Base-by-base conservation (phyloP, 2,329 filamentous ascomycete genomes). In the Trichoderma gracile region DNA sequence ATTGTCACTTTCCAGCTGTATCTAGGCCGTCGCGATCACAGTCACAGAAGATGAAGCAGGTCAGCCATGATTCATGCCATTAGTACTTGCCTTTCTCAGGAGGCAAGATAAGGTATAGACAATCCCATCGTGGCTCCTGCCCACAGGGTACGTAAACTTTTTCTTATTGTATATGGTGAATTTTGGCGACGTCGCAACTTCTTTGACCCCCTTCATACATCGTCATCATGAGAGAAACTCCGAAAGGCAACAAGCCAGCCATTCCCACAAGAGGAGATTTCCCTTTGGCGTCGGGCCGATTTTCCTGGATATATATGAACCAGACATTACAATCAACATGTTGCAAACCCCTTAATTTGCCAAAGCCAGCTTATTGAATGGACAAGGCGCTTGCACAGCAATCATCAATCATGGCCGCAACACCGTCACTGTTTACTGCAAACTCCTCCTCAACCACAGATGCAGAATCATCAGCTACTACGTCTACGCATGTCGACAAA, bases 221-320 rank as follows among this genome's bases (percentile, higher is more conserved):
- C 30, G 56, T 27, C 56, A 58, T 49, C 47, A 47, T 25, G 30
- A 49, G 43, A 23, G 27, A 58, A 58, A 58, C 55, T 19, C 43
- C 55, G 49, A 58, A 58, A 58, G 49, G 27, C 40, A 49, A 49
- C 43, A 40, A 58, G 43, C 43, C 43, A 49, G 21, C 43, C 15
- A 58, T 40, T 49, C 43, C 55, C 55, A 49, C 27, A 59, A 15
- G 45, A 42, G 19, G 30, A 49, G 21, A n/a, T 27, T 25, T 40
- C 25, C 56, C 40, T 10, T 59, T 59, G 40, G n/a, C 45, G 19
- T 59, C 56, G 56, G 56, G 56, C 56, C 45, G 56, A 59, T 42
- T 42, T 40, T 30, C 49, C 56, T 59, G 45, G 19, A 49, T 25
- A 49, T 59, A 59, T 59, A 49, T 25, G 27, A 49, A 59, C 19